Evolutionary conservation across 192 early-diverging fungal genomes (phyloP).

Genomic region (Phlyctochytrium bullatum): DNA sequence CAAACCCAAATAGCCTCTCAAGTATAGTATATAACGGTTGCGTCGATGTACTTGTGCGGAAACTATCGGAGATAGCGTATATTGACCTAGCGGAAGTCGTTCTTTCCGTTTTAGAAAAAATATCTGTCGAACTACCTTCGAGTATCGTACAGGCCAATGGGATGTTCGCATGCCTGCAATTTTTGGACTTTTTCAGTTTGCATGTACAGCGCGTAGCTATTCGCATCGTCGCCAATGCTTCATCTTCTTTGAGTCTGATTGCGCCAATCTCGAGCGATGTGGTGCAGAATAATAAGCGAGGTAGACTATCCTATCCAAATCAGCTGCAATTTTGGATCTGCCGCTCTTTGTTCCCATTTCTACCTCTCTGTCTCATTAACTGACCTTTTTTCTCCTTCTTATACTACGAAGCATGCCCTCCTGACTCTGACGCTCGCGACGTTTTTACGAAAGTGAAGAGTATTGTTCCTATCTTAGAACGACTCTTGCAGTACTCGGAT

Average conservation of each 20-base stretch:
- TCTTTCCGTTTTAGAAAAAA: conserved; percentile 71
- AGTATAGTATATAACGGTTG: conserved; percentile 68
- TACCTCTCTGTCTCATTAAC: too few relatives aligned
- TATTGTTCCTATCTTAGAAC: conserved; percentile 69
- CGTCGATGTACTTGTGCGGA: conserved; percentile 67
- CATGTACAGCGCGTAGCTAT: conserved; percentile 80
- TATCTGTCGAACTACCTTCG: conserved; percentile 69
- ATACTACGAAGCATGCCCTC: conserved; percentile 1
- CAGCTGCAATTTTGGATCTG: too few relatives aligned
- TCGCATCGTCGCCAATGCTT: conserved; percentile 57
- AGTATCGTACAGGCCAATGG: conserved; percentile 72
- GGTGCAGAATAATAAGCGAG: too few relatives aligned
- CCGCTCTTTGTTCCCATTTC: too few relatives aligned
- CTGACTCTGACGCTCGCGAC: conserved; percentile 36
- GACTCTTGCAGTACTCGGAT: conserved; percentile 67
- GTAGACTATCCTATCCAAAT: too few relatives aligned
- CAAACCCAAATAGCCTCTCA: conserved; percentile 65
- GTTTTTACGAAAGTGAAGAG: conserved; percentile 58
- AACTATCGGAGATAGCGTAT: conserved; percentile 81
- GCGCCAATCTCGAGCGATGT: not conserved
- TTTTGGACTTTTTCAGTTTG: conserved; percentile 86
- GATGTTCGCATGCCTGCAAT: conserved; percentile 72
- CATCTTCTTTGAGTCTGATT: conserved; percentile 29
- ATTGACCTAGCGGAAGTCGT: conserved; percentile 93
- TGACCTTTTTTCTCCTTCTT: too few relatives aligned